These are phyloP conservation scores for Talaromyces sp. DNA, from an alignment of 2,329 filamentous ascomycete genomes.

Conservation along the genomic window DNA sequence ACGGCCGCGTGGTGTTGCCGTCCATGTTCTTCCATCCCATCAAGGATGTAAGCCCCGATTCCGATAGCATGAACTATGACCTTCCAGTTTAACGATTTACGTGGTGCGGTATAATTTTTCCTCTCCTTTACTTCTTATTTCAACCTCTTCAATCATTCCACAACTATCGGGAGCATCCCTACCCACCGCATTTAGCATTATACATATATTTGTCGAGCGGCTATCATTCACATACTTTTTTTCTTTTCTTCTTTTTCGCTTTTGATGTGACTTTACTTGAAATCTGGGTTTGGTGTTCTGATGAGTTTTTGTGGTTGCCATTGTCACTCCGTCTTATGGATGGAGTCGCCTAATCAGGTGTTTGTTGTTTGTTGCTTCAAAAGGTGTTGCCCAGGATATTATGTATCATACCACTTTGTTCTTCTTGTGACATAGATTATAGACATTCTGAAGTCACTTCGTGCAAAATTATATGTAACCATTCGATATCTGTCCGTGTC, in stretches of 20 bases:
- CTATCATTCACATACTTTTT: constrained; percentile 17
- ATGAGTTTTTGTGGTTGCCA: neutral
- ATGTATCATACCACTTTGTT: constrained; percentile 20
- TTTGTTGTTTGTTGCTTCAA: neutral
- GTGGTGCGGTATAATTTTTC: constrained; percentile 4
- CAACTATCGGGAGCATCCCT: constrained; percentile 10
- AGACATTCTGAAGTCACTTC: neutral
- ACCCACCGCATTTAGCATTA: constrained; percentile 20
- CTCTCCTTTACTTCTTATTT: neutral
- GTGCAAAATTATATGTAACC: too few relatives aligned
- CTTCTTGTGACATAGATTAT: constrained; percentile 23
- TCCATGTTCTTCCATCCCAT: constrained; percentile 35
- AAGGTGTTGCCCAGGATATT: constrained; percentile 17
- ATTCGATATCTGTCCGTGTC: too few relatives aligned
- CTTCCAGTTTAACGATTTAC: constrained; percentile 21
- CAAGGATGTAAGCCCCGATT: constrained; percentile 28
- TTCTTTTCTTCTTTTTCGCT: neutral
- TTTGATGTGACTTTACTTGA: constrained; percentile 1
- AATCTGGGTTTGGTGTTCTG: constrained; percentile 14
- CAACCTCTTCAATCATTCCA: neutral
- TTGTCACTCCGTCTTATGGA: neutral
- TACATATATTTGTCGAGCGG: constrained; percentile 21
- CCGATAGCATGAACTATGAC: constrained; percentile 23
- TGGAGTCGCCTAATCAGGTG: constrained; percentile 13
- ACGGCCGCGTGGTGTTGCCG: constrained; percentile 30